phyloP scores from a whole-genome alignment of 179 eudicot genomes.

The Spergularia azorica region DNA sequence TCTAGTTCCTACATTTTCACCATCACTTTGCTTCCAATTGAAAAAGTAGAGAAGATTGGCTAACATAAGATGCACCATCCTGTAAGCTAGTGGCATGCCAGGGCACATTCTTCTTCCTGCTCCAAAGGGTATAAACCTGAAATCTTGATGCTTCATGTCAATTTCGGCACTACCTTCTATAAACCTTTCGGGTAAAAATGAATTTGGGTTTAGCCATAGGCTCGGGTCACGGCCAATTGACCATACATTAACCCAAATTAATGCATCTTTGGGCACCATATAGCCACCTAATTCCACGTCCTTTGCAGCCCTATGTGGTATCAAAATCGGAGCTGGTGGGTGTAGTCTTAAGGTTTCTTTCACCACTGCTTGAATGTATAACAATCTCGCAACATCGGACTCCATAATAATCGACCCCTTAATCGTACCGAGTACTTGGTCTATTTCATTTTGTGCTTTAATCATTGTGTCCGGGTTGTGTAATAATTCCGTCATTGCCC shows the following conservation, averaged over 20 bases:
- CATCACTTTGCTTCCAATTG: slow-evolving; percentile 20
- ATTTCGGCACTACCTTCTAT: not conserved
- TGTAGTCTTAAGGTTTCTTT: slow-evolving; percentile 22
- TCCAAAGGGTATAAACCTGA: slow-evolving; percentile 24
- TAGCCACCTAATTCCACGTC: slow-evolving; percentile 18
- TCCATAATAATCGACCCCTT: slow-evolving; percentile 10
- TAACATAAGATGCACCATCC: slow-evolving; percentile 25
- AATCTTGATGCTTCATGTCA: slow-evolving; percentile 11
- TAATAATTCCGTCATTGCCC: slow-evolving; percentile 27
- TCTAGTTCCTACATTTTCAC: not conserved
- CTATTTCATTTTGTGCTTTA: slow-evolving; percentile 25
- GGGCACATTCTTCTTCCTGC: slow-evolving; percentile 25
- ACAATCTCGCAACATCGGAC: slow-evolving; percentile 2
- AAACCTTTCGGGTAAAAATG: slow-evolving; percentile 22
- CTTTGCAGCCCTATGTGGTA: slow-evolving; percentile 12
- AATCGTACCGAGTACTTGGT: slow-evolving; percentile 12
- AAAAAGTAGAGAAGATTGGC: slow-evolving; percentile 17
- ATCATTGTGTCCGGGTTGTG: slow-evolving; percentile 11
- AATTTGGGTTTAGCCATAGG: slow-evolving; percentile 11
- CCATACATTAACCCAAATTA: slow-evolving; percentile 28
- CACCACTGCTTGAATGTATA: slow-evolving; percentile 17
- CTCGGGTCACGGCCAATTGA: slow-evolving; percentile 11
- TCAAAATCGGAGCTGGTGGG: slow-evolving; percentile 20
- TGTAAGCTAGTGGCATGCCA: slow-evolving; percentile 13
- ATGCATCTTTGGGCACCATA: slow-evolving; percentile 14